phyloP scores from a whole-genome alignment of 495 filamentous ascomycete genomes.

The Hypomontagnella submonticulosa region DNA sequence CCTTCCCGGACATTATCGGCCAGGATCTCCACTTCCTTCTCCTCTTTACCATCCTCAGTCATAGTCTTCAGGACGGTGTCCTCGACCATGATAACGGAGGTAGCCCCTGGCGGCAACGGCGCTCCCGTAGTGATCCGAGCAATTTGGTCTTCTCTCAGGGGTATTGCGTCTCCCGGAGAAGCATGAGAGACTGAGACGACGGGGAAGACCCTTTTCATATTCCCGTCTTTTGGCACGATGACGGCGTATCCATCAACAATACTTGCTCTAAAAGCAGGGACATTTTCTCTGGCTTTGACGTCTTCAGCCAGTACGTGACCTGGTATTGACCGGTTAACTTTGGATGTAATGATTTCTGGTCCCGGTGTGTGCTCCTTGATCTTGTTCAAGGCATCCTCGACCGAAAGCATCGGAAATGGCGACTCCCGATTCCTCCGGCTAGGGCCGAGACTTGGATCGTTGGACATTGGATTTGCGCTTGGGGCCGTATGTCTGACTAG shows the following conservation, averaged over 20 bases:
- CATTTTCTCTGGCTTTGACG: constrained; percentile 79
- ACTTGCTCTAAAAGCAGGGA: constrained; percentile 93
- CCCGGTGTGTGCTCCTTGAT: constrained; percentile 76
- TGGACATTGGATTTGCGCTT: constrained; percentile 71
- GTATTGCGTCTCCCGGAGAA: constrained; percentile 67
- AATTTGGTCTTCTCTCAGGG: constrained; percentile 77
- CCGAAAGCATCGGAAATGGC: constrained; percentile 91
- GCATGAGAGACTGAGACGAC: constrained; percentile 91
- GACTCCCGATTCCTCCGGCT: constrained; percentile 80
- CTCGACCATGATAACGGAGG: constrained; percentile 96
- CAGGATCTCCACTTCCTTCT: constrained; percentile 85
- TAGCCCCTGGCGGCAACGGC: constrained; percentile 87
- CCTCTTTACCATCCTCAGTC: constrained; percentile 84
- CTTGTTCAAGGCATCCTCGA: constrained; percentile 78
- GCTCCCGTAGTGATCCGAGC: constrained; percentile 95
- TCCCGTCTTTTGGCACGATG: constrained; percentile 66
- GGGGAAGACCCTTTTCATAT: constrained; percentile 81
- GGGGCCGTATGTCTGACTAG: constrained; percentile 78
- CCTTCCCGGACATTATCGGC: constrained; percentile 76
- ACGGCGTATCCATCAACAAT: constrained; percentile 98
- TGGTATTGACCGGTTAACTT: constrained; percentile 71
- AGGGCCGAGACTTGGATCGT: constrained; percentile 84
- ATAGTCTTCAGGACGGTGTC: constrained; percentile 79
- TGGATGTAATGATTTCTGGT: constrained; percentile 63
- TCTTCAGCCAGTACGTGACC: constrained; percentile 85